Percentiles rank a stretch among this genome's conserved stretches.
Conservation (phyloP, 1,139 yeast genomes). For the Yamadazyma aaseri region DNA sequence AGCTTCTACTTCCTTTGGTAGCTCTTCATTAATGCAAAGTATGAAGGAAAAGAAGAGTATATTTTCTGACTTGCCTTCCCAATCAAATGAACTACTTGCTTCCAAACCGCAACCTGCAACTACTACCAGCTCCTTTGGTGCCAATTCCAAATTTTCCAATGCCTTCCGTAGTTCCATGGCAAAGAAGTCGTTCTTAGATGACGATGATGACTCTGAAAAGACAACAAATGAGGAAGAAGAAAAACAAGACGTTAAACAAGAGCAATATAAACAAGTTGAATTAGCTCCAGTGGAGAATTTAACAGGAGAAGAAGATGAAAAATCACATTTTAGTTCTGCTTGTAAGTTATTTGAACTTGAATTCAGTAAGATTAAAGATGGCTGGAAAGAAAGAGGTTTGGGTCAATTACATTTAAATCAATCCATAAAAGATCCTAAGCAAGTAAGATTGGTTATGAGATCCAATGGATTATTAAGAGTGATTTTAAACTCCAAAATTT, state of each 20-base stretch:
- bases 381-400: constrained; percentile 96
- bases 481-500: constrained; percentile 71
- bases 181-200: constrained; percentile 58
- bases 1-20: constrained; percentile 58
- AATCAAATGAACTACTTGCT: background rate
- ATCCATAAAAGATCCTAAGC: constrained; percentile 29
- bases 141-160: constrained; percentile 57
- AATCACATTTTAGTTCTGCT: constrained; percentile 62
- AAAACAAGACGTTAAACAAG: constrained; percentile 18
- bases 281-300: constrained; percentile 52
- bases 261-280: constrained; percentile 51
- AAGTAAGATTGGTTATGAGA: constrained; percentile 77
- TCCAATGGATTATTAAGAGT: constrained; percentile 84
- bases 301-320: constrained; percentile 92
- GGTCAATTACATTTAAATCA: constrained; percentile 84
- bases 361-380: constrained; percentile 59
- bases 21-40: constrained; percentile 23
- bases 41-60: constrained; percentile 32
- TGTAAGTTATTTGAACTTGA: constrained; percentile 81
- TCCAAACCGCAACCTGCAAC: constrained; percentile 8
- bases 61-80: constrained; percentile 25
- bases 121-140: constrained; percentile 48
- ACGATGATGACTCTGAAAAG: constrained; percentile 9
- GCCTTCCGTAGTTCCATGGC: constrained; percentile 51
- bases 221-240: constrained; percentile 13